Evolutionary conservation across 768 basidiomycete species (phyloP), one percentile per base, ranked within the genome.

Genomic region (Collybiopsis luxurians): DNA sequence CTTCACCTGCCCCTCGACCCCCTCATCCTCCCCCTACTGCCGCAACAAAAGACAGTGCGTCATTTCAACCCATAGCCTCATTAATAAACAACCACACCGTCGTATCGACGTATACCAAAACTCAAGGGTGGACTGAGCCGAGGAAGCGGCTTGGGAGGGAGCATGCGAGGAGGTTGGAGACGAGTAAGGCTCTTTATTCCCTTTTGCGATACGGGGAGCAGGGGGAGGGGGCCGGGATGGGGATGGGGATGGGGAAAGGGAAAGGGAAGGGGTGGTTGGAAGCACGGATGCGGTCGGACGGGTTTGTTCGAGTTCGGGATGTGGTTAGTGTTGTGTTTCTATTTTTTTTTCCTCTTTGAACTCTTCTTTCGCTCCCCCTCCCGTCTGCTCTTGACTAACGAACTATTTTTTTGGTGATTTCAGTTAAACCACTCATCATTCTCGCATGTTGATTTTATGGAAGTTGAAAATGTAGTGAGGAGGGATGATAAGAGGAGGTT

Each of bases 181-280:
- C 82, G 26, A 84, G 83, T 26, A 89, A 89, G 68, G 80, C 82
- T 3, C 71, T 90, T 21, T 82, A 85, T 0, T 87, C 81, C 71
- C 72, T 90, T 34, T 76, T 90, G 24, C 79, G 89, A n/a, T n/a
- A n/a, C n/a, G n/a, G n/a, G n/a, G n/a, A n/a, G n/a, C n/a, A n/a
- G n/a, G n/a, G n/a, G n/a, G n/a, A n/a, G n/a, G n/a, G n/a, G n/a
- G n/a, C n/a, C n/a, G n/a, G n/a, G n/a, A n/a, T n/a, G n/a, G n/a
- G n/a, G n/a, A n/a, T n/a, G n/a, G n/a, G n/a, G 31, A 13, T 13
- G 13, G 31, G 5, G 31, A 34, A 34, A 6, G 13, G 6, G 6
- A 13, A 34, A 13, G 31, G 31, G 31, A 34, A 34, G 31, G 31
- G 6, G 13, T 34, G 31, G 31, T 13, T 13, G 0, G 86, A 86